Evolutionary conservation across 768 basidiomycete genomes (phyloP), one percentile per base, ranked within the genome.

Genomic region (Russula griseocarnosa): DNA sequence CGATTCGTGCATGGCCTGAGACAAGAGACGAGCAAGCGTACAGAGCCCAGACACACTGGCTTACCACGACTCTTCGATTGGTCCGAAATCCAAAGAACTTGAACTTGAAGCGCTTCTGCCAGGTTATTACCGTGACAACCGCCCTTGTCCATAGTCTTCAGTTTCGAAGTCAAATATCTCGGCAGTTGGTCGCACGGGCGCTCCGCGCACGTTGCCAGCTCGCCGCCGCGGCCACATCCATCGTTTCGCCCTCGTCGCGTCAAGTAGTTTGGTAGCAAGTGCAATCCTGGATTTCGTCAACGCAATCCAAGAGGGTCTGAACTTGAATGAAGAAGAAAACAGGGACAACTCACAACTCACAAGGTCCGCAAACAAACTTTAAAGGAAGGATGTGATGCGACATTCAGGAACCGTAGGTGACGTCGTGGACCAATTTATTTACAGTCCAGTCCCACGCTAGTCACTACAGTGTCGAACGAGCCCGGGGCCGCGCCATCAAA

Each of bases 121-220:
- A 20, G 14, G 5, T 49, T n/a, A 14, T 24, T 55, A n/a, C n/a
- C n/a, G n/a, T n/a, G n/a, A 49, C 63, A 30, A 14, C 59, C 55
- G 4, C 10, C 63, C 16, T 60, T 59, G 22, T 38, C 46, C 32
- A 47, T 22, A 38, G 6, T 50, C 22, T 3, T 63, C 5, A 64
- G 63, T 8, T 64, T 64, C 20, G 28, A 59, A 2, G 38, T 64
- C 36, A 28, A 28, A 50, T 26, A 2, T 52, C 22, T 24, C 46
- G 28, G 28, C 5, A 28, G n/a, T n/a, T n/a, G n/a, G n/a, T n/a
- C 28, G 28, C 28, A 28, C 5, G 5, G 30, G 42, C 52, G 42
- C 60, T 54, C 52, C 24, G 42, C 42, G 13, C 32, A 47, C 20
- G 13, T 28, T 51, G 32, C 30, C 3, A n/a, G 30, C 22, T 42